phyloP scores from a whole-genome alignment of 2,329 filamentous ascomycete species.

The Diaporthe sp. region DNA sequence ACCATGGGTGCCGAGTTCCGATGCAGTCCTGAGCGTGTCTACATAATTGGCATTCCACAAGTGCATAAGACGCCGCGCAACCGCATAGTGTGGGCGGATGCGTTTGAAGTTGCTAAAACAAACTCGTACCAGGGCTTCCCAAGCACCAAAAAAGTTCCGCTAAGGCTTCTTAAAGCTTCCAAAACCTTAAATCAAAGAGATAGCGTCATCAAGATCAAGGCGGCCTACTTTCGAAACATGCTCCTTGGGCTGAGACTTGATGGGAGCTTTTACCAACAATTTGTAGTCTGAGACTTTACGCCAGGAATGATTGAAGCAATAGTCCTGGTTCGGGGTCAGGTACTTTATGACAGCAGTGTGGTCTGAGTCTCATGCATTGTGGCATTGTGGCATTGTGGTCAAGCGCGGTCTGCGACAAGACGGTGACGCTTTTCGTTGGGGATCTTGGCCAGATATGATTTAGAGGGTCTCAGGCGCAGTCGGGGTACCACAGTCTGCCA shows the following conservation, averaged over 20 bases:
- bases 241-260: neutral
- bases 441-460: slow-evolving; percentile 18
- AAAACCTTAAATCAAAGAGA: neutral
- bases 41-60: neutral
- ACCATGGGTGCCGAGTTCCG: neutral
- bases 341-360: too few species aligned
- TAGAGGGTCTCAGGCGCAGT: slow-evolving; percentile 5
- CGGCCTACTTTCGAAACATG: neutral
- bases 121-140: neutral
- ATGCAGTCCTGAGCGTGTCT: neutral
- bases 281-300: neutral
- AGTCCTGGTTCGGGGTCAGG: neutral
- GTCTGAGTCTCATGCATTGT: neutral
- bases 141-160: neutral
- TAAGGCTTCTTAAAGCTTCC: neutral
- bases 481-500: neutral
- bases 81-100: neutral
- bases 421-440: neutral
- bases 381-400: neutral
- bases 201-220: neutral
- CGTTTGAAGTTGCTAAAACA: neutral
- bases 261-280: neutral
- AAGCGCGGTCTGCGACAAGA: slow-evolving; percentile 14
- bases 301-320: neutral
- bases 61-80: neutral